Evolutionary conservation across 768 basidiomycete species (phyloP).

Genomic region (Russula sp.): DNA sequence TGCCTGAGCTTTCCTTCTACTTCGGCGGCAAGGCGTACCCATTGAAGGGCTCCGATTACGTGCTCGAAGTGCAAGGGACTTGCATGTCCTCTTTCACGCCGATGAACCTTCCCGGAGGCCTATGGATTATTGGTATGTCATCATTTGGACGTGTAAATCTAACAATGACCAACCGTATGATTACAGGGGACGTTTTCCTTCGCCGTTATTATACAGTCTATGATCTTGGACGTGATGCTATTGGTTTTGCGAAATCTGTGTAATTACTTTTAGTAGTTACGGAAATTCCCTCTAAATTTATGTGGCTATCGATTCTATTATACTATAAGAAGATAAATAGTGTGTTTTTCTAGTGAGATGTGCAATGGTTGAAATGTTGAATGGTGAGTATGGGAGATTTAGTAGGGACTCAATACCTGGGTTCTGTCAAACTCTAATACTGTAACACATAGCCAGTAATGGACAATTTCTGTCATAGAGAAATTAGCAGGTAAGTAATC

Average conservation of each 20-base stretch:
- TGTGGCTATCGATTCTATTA: not conserved
- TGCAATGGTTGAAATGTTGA: too few species aligned
- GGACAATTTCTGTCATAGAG: too few species aligned
- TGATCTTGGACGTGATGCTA: slow-evolving; percentile 71
- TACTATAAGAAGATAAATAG: not conserved
- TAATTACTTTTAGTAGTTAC: slow-evolving; percentile 30
- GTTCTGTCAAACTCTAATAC: too few species aligned
- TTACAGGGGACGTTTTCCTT: slow-evolving; percentile 80
- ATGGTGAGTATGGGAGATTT: too few species aligned
- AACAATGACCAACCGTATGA: slow-evolving; percentile 4
- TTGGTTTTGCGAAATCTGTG: slow-evolving; percentile 71
- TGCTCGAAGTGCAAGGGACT: slow-evolving; percentile 85
- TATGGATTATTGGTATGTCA: slow-evolving; percentile 84
- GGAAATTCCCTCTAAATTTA: not conserved
- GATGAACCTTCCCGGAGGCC: slow-evolving; percentile 73
- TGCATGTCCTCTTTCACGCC: slow-evolving; percentile 94
- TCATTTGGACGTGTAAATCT: too few species aligned
- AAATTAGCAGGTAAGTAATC: too few species aligned
- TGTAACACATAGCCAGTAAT: too few species aligned
- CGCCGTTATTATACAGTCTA: slow-evolving; percentile 93
- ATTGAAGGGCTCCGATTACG: slow-evolving; percentile 81
- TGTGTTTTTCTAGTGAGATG: too few species aligned
- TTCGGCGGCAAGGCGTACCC: slow-evolving; percentile 80
- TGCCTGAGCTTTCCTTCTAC: slow-evolving; percentile 82
- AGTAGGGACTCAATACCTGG: too few species aligned